Evolutionary conservation across 2,329 filamentous ascomycete genomes (phyloP), one percentile per base, ranked within the genome.

Genomic region (Cercospora brassicicola): DNA sequence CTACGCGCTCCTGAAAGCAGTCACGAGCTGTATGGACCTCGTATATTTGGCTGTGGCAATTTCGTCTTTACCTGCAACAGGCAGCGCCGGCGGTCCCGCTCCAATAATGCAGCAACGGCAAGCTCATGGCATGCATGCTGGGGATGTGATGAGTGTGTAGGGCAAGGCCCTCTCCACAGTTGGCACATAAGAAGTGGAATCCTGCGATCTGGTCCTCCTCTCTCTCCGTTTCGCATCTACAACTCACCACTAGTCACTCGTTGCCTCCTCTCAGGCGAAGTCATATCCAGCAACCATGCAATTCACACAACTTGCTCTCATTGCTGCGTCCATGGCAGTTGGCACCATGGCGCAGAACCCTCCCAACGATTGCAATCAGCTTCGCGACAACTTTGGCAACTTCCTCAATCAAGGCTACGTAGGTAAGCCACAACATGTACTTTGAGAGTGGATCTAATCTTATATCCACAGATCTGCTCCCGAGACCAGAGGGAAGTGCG

Each of bases 381-480:
- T 69, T 23, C 23, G 23, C 23, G 23, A 23, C 23, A 23, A 23
- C 2, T 26, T 28, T 9, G 33, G 59, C 33, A 65, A 65, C 42
- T 66, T 48, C 26, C 23, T 23, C 23, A 23, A 23, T 23, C 23
- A 23, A 23, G 67, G 67, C 26, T 69, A 69, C 28, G 61, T 63
- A 63, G 23, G 60, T 11, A 31, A 9, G 4, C 8, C 45, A 28
- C 5, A 11, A 7, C 20, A 6, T 8, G 1, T 28, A 11, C 2
- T 28, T 11, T 6, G 0, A 5, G 7, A 28, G 9, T 55, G 1
- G 3, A 28, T 55, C 48, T 55, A 13, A 55, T 13, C 39, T 45
- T 0, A 13, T n/a, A 10, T 8, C 9, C 26, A 61, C 36, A 63
- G 48, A 60, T 69, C 45, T 69, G 67, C 30, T 18, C 20, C 18